phyloP scores from a whole-genome alignment of 2,329 filamentous ascomycete genomes.

The Monilinia fructigena region DNA sequence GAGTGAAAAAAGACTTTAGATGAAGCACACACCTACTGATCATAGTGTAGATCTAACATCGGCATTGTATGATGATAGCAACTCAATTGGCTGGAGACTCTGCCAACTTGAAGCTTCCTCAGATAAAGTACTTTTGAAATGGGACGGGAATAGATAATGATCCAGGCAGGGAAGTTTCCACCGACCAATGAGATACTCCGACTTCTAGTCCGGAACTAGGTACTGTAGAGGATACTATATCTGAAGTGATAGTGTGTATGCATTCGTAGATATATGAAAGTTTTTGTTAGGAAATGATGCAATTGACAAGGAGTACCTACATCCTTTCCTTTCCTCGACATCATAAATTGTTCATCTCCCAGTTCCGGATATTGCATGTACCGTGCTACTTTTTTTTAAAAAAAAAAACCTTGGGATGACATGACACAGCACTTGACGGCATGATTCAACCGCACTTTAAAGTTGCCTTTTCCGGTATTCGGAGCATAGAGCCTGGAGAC shows the following conservation, averaged over 20 bases:
- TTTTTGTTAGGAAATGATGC: conserved; percentile 6
- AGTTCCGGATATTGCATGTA: conserved; percentile 18
- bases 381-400: conserved; percentile 7
- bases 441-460: conserved; percentile 18
- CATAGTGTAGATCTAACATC: conserved; percentile 22
- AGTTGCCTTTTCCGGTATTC: conserved; percentile 10
- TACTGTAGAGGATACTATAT: conserved; percentile 8
- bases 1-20: conserved; percentile 17
- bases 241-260: conserved; percentile 14
- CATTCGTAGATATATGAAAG: conserved; percentile 3
- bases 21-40: conserved; percentile 15
- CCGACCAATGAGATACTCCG: conserved; percentile 15
- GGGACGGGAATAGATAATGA: conserved; percentile 1
- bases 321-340: background rate
- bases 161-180: background rate
- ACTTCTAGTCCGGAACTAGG: background rate
- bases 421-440: conserved; percentile 23
- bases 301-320: conserved; percentile 12
- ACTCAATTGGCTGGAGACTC: background rate
- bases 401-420: conserved; percentile 20
- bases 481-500: conserved; percentile 16
- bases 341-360: conserved; percentile 17
- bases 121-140: conserved; percentile 11
- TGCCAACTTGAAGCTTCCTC: background rate
- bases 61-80: conserved; percentile 3